phyloP scores from a whole-genome alignment of 108 stramenopile species.

The Fragilariopsis cylindrus region DNA sequence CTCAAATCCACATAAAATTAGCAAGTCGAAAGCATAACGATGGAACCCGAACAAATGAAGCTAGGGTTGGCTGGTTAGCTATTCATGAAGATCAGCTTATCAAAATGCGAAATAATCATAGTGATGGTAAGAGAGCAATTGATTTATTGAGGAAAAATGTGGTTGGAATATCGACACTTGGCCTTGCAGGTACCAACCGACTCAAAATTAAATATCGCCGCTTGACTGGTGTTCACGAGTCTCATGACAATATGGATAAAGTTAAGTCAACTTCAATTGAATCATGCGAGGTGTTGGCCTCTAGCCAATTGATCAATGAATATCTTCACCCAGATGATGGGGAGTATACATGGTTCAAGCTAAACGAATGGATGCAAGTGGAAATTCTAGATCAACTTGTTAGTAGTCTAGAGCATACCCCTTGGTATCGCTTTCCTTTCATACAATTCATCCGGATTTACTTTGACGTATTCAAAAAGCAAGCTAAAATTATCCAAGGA shows the following conservation, averaged over 20 bases:
- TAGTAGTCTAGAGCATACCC: conserved; percentile 11
- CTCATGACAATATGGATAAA: not conserved
- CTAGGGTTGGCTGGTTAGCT: not conserved
- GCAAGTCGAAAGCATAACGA: not conserved
- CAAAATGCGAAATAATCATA: not conserved
- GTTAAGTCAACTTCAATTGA: not conserved
- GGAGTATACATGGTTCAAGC: conserved; percentile 11
- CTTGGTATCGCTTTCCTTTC: conserved; percentile 14
- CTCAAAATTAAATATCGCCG: conserved; percentile 3
- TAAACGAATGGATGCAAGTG: conserved; percentile 13
- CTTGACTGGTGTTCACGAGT: not conserved
- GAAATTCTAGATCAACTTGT: not conserved
- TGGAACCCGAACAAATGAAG: not conserved
- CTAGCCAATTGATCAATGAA: not conserved
- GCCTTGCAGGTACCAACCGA: not conserved
- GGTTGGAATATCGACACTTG: not conserved
- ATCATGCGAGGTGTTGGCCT: too few relatives aligned
- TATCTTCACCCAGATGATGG: conserved; percentile 5
- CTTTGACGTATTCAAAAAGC: not conserved
- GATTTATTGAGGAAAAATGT: not conserved
- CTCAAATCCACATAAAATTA: too few relatives aligned
- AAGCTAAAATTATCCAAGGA: not conserved
- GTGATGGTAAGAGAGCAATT: not conserved
- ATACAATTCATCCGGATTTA: not conserved
- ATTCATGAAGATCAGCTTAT: not conserved